Base-by-base conservation (phyloP, 805 yeast genomes). In the Saturnispora kantuleensis region DNA sequence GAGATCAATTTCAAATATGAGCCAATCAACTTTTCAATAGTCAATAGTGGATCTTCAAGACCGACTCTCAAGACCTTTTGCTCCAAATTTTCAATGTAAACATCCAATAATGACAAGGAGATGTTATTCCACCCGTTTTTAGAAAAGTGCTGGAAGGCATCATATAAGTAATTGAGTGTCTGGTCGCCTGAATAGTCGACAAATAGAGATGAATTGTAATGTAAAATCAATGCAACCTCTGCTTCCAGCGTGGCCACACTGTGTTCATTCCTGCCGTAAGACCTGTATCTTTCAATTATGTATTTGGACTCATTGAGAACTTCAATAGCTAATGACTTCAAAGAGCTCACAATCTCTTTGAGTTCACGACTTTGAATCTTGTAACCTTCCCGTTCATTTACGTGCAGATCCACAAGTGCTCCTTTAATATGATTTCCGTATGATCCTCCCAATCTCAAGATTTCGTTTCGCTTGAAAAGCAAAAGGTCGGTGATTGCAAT, bases 71-170 rank as follows among this genome's bases (percentile, higher is more conserved):
- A 51, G 38, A 52, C 56, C 39, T 60, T 51, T 26, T 72, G 64
- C 48, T 75, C 76, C 32, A 88, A 67, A 53, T 95, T 86, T 34
- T 77, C 77, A 28, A 84, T 70, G 56, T 81, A 87, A 1, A 80
- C 66, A 51, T 76, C 77, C 33, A 86, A 67, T 13, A 90, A 62
- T n/a, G 72, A 63, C 5, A 77, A 70, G 1, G 94, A 84, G 56
- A 87, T 76, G 38, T 66, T 60, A 41, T 74, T 74, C 97, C 97
- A 89, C 1, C 88, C 86, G 39, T 79, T 76, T 15, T 70, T 62
- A 7, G 74, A 70, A 55, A 84, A 88, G 45, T 77, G 77, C 33
- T 74, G 77, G 39, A 84, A 85, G 2, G 93, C 79, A 8, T 79
- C 76, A 33, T 77, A 76, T 10, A 90, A 65, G 3, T 84, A 76